phyloP scores from a whole-genome alignment of 148 eudicot genomes.

The Hydrangea macrophylla region DNA sequence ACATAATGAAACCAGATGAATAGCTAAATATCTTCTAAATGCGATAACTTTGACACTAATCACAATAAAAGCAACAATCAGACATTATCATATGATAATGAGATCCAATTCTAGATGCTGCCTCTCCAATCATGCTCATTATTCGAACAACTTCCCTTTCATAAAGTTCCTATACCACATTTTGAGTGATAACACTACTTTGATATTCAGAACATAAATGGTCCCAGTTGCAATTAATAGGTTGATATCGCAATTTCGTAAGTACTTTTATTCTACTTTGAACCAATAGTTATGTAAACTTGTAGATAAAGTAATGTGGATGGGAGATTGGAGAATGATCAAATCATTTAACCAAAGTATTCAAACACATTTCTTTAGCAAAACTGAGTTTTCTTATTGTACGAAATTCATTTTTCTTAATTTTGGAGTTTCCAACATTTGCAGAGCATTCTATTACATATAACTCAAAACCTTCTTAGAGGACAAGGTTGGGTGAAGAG shows the following conservation, averaged over 20 bases:
- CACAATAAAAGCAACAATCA: neutral
- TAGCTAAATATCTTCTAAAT: neutral
- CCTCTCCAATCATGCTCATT: too few species aligned
- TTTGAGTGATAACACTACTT: too few species aligned
- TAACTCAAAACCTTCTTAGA: too few species aligned
- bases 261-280: neutral
- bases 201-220: too few species aligned
- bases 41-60: neutral
- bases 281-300: neutral
- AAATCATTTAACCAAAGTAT: neutral
- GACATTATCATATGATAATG: too few species aligned
- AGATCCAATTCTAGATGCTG: neutral
- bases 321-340: neutral
- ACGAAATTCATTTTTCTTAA: neutral
- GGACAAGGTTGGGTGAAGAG: too few species aligned
- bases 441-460: too few species aligned
- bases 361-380: neutral
- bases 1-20: neutral
- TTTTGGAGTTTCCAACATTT: too few species aligned
- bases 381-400: neutral
- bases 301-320: neutral
- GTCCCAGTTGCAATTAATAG: too few species aligned
- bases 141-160: too few species aligned
- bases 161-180: too few species aligned
- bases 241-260: neutral